phyloP scores from a whole-genome alignment of 106 monocot species.

The Acanthochlamys bracteata region DNA sequence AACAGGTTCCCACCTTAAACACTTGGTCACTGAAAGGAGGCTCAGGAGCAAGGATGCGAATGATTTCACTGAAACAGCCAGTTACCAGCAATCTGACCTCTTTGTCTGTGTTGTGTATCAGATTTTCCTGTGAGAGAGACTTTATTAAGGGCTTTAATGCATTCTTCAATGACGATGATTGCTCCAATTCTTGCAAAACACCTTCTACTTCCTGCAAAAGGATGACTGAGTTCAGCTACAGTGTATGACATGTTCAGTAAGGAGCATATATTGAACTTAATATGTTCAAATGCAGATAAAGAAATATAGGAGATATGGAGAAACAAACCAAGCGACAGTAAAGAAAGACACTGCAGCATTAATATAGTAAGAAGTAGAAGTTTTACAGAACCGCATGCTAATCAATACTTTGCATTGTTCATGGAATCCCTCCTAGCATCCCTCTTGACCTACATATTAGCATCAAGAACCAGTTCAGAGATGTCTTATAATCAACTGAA shows the following conservation, averaged over 20 bases:
- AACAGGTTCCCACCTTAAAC: no score
- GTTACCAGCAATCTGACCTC: conserved; percentile 75
- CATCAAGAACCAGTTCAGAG: no score
- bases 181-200: conserved; percentile 50
- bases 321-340: not conserved
- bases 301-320: not conserved
- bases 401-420: no score
- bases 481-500: no score
- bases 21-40: conserved; percentile 69
- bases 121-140: conserved; percentile 42
- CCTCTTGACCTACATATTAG: no score
- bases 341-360: not conserved
- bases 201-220: conserved; percentile 57
- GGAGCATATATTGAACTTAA: no score
- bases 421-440: no score
- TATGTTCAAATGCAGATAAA: not conserved
- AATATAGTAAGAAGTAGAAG: not conserved
- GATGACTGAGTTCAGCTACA: not conserved
- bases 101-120: conserved; percentile 77
- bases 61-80: conserved; percentile 68
- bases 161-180: conserved; percentile 32
- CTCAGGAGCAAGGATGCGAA: conserved; percentile 76
- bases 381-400: not conserved
- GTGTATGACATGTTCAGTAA: not conserved
- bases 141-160: conserved; percentile 33